Conservation (phyloP, 306 rosid genomes). For the Pyrus pyrifolia region DNA sequence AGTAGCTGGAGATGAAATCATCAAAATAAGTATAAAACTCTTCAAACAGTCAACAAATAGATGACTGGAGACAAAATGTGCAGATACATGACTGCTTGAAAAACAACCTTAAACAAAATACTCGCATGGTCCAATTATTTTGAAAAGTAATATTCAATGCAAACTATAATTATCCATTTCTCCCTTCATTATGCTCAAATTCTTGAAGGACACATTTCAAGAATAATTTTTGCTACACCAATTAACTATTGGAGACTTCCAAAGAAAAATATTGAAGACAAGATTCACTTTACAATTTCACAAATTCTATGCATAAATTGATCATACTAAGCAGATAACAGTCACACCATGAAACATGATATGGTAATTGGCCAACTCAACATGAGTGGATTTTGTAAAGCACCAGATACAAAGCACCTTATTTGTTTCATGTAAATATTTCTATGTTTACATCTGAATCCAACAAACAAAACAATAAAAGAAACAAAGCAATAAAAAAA, state of each 20-base stretch:
- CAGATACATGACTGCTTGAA: neutral
- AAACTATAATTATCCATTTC: neutral
- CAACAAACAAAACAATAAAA: neutral
- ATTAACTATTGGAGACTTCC: neutral
- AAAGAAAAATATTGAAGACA: neutral
- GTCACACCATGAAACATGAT: neutral
- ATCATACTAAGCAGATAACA: neutral
- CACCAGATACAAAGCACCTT: neutral
- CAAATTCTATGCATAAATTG: neutral
- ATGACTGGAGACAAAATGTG: neutral
- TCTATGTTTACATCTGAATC: neutral
- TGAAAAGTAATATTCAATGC: neutral
- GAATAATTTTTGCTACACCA: neutral
- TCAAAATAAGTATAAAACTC: neutral
- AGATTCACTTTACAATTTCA: neutral
- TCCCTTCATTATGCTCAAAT: neutral
- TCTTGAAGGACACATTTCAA: neutral
- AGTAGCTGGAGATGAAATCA: slow-evolving; percentile 57
- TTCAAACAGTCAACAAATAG: neutral
- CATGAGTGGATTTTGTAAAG: neutral
- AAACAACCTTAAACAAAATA: neutral
- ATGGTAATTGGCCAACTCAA: neutral
- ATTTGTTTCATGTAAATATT: neutral
- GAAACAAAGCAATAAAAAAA: neutral
- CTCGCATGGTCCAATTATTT: neutral